Percentiles rank a stretch among this genome's conserved stretches.
These are phyloP conservation scores for Aspergillus olivimuriae DNA, from an alignment of 495 filamentous ascomycete genomes.

Conservation along the genomic window DNA sequence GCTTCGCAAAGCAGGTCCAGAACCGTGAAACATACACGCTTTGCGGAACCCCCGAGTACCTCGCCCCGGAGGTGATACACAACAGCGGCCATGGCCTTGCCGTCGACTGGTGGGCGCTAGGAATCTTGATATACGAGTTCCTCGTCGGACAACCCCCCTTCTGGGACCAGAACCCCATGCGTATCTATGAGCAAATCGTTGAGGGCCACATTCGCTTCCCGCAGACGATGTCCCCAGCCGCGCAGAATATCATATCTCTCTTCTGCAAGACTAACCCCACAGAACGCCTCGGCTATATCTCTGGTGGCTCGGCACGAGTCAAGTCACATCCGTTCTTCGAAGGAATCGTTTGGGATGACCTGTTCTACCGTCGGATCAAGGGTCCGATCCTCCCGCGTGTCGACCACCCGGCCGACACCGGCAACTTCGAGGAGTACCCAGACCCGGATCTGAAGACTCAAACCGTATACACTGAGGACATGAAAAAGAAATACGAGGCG, in stretches of 20 bases:
- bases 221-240: slow-evolving; percentile 58
- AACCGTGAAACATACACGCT: slow-evolving; percentile 84
- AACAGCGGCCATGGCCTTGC: slow-evolving; percentile 92
- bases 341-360: slow-evolving; percentile 76
- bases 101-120: slow-evolving; percentile 99
- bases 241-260: slow-evolving; percentile 74
- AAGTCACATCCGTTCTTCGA: slow-evolving; percentile 85
- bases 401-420: slow-evolving; percentile 71
- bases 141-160: slow-evolving; percentile 94
- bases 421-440: slow-evolving; percentile 88
- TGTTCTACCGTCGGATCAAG: slow-evolving; percentile 61
- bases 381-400: slow-evolving; percentile 86
- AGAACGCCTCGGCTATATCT: slow-evolving; percentile 81
- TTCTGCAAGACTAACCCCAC: slow-evolving; percentile 88
- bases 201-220: slow-evolving; percentile 36
- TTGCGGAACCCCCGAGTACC: slow-evolving; percentile 93
- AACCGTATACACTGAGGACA: slow-evolving; percentile 63
- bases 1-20: slow-evolving; percentile 73
- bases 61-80: slow-evolving; percentile 93
- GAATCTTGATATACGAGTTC: slow-evolving; percentile 94
- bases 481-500: slow-evolving; percentile 67
- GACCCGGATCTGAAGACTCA: slow-evolving; percentile 49
- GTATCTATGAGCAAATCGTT: slow-evolving; percentile 75
- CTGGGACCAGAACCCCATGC: slow-evolving; percentile 93
- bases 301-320: slow-evolving; percentile 72